Evolutionary conservation across 108 stramenopile species (phyloP), one percentile per base, ranked within the genome.

Genomic region (Nitzschia putrida): DNA sequence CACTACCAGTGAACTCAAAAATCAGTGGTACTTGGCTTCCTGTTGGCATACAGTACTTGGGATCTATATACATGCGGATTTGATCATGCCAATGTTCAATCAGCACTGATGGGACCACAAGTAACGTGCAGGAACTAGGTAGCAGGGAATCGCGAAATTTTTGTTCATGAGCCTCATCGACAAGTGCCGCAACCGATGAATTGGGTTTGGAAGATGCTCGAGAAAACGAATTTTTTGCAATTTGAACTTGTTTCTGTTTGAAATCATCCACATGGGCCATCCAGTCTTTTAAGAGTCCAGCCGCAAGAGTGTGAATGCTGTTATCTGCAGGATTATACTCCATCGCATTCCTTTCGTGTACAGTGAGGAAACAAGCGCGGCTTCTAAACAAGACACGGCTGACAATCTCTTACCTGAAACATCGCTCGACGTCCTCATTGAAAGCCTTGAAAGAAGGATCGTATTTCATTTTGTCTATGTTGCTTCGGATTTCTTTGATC

Each of bases 61-160:
- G 67, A 49, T 93, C 77, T 3, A 93, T 63, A 61, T 93, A 79
- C 13, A 66, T 24, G 13, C 64, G 26, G 29, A 93, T 79, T 83
- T 93, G 92, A 21, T 89, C 83, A 79, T 79, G 71, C 94, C 94
- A 95, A 68, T 95, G 91, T 40, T 82, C 73, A 43, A 92, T 44
- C 34, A 95, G 73, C 0, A 82, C 80, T 25, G 74, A 59, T 13
- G 94, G 94, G 39, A 95, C 91, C 18, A 95, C 86, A 14, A 95
- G 64, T 25, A 95, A 69, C 8, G 88, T 92, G 10, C 73, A 72
- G 8, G 75, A 69, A 14, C 85, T 84, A 7, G 81, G 72, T 10
- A 79, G 9, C 5, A 92, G 71, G 0, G 84, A 52, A 16, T 73
- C 72, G 3, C 66, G 24, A 3, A 85, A 58, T 54, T 91, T 80